These are phyloP conservation scores for Penicillium digitatum DNA, from an alignment of 2,329 filamentous ascomycete species.

Conservation along the genomic window DNA sequence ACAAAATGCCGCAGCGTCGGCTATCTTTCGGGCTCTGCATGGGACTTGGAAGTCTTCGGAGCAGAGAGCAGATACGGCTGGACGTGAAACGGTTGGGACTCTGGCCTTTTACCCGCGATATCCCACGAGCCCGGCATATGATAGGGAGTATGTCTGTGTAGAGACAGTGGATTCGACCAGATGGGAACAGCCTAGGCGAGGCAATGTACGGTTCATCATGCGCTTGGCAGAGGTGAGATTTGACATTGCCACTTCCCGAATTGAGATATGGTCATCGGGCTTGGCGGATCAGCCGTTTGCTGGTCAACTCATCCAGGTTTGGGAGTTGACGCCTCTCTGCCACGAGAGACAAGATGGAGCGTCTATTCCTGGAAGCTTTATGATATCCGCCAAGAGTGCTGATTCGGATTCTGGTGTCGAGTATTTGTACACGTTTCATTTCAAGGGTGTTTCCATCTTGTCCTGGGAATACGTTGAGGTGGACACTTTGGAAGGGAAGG, in stretches of 20 bases:
- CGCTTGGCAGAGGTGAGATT: constrained; percentile 10
- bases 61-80: constrained; percentile 48
- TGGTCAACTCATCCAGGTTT: constrained; percentile 2
- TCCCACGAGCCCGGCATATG: constrained; percentile 47
- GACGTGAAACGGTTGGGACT: constrained; percentile 51
- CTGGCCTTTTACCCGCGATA: constrained; percentile 61
- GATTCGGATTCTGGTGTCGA: neutral
- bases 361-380: constrained; percentile 9
- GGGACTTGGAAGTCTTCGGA: constrained; percentile 62
- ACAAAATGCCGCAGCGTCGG: constrained; percentile 57
- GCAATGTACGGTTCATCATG: constrained; percentile 11
- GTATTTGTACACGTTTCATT: constrained; percentile 24
- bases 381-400: constrained; percentile 12
- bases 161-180: constrained; percentile 9
- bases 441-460: constrained; percentile 27
- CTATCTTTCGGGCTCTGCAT: constrained; percentile 66
- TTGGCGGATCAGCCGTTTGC: neutral
- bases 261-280: constrained; percentile 15
- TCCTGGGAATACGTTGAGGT: constrained; percentile 18
- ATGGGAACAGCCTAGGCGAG: neutral
- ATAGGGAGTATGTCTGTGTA: constrained; percentile 35
- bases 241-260: constrained; percentile 1
- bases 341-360: neutral
- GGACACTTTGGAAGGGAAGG: neutral
- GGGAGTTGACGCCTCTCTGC: constrained; percentile 6